Base-by-base conservation (phyloP, 2,329 filamentous ascomycete species). In the Verticillium dahliae region DNA sequence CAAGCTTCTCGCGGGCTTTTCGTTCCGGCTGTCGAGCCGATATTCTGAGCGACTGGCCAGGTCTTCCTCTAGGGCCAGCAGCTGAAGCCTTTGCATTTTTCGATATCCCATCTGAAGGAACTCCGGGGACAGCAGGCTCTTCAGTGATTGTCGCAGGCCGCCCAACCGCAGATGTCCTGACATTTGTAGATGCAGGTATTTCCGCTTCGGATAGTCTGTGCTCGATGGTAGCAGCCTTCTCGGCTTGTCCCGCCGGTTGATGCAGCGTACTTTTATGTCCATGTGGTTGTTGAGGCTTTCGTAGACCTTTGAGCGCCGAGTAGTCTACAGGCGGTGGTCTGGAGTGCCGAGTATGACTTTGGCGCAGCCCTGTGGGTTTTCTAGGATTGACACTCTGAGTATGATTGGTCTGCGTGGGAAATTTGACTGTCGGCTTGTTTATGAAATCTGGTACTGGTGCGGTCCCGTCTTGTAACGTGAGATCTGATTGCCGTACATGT, bases 1-100 rank as follows among this genome's bases (percentile, higher is more conserved):
- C 57, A 6, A 58, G 57, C 27, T 67, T 60, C 10, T 68, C 67
- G 11, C 67, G 72, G 9, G 65, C 62, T 13, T 66, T 68, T 11
- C 64, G 68, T n/a, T 60, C 41, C n/a, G 59, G 62, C 57, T 58
- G 18, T 37, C 57, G 34, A 60, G 64, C 34, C 34, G 61, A 45
- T 57, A 63, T 54, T 60, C 63, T 55, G n/a, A 50, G 45, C 6
- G 18, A 5, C 11, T 50, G n/a, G 4, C 7, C 18, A 2, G 22
- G 45, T 9, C 22, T 50, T 5, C 11, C 45, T 50, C 11, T 50
- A 3, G 5, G 45, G 1, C 22, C 45, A 11, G 45, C 13, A 9
- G n/a, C 6, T n/a, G 45, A 11, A 27, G 13, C 4, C 7, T n/a
- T 27, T 10, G n/a, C 9, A 10, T 22, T 4, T 13, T 13, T 50